Evolutionary conservation across 2,329 filamentous ascomycete genomes (phyloP).

Genomic region (Aphanocladium album): DNA sequence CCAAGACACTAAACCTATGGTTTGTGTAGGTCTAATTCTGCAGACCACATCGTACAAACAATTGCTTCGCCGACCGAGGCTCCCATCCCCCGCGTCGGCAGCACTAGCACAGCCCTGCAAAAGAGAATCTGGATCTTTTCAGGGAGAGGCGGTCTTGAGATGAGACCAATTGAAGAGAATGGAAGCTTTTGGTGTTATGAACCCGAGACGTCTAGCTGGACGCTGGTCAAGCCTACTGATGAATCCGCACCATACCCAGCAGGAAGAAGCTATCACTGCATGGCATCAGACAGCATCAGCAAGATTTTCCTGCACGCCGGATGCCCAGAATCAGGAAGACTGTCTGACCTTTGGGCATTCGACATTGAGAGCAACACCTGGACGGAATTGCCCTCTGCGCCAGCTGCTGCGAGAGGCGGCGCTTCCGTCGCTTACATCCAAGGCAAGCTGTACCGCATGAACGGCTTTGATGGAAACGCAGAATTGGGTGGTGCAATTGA

Average conservation of each 20-base stretch:
- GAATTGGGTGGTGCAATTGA: slow-evolving; percentile 57
- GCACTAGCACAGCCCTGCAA: slow-evolving; percentile 41
- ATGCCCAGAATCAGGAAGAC: slow-evolving; percentile 50
- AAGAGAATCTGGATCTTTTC: slow-evolving; percentile 55
- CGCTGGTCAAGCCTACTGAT: slow-evolving; percentile 33
- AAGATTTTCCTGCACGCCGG: slow-evolving; percentile 57
- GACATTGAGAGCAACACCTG: slow-evolving; percentile 40
- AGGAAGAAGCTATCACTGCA: slow-evolving; percentile 53
- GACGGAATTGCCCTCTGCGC: slow-evolving; percentile 48
- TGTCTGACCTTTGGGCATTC: slow-evolving; percentile 59
- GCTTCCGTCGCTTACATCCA: slow-evolving; percentile 38
- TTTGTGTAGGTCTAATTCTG: background rate
- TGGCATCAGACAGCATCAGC: slow-evolving; percentile 31
- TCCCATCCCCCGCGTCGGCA: slow-evolving; percentile 53
- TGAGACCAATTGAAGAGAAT: slow-evolving; percentile 55
- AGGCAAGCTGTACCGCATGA: slow-evolving; percentile 52
- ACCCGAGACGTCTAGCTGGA: slow-evolving; percentile 38
- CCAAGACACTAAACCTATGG: background rate
- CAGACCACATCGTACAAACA: slow-evolving; percentile 13
- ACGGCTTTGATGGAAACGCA: slow-evolving; percentile 56
- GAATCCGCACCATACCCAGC: slow-evolving; percentile 34
- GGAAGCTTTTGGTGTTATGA: slow-evolving; percentile 55
- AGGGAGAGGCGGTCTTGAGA: slow-evolving; percentile 54
- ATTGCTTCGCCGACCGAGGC: slow-evolving; percentile 19
- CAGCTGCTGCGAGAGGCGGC: slow-evolving; percentile 41